phyloP scores from a whole-genome alignment of 2,329 filamentous ascomycete genomes.

The Beauveria rudraprayagi region DNA sequence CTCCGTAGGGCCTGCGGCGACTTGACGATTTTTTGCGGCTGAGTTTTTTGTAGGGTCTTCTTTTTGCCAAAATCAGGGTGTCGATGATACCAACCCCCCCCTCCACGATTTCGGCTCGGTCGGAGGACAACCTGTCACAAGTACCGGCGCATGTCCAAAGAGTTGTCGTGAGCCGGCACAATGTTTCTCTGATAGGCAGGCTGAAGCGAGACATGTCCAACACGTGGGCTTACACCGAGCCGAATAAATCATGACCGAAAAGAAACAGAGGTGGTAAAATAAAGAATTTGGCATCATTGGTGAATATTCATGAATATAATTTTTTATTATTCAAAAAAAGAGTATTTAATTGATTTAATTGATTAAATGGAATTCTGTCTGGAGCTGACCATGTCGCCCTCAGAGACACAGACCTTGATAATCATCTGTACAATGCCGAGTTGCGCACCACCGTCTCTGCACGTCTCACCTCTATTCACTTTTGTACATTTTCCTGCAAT shows the following conservation, averaged over 20 bases:
- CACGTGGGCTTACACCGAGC: slow-evolving; percentile 5
- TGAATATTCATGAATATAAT: background rate
- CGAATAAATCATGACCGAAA: background rate
- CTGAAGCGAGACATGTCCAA: background rate
- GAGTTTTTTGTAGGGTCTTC: background rate
- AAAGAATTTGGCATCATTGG: too few species aligned
- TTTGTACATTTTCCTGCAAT: background rate
- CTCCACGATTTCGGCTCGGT: background rate
- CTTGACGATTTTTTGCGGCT: background rate
- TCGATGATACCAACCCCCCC: too few species aligned
- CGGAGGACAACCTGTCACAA: background rate
- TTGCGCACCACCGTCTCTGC: background rate
- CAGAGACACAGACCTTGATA: background rate
- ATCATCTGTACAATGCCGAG: background rate
- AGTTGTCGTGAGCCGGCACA: background rate
- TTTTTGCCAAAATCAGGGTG: background rate
- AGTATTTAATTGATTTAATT: background rate
- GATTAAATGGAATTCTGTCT: too few species aligned
- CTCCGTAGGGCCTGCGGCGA: background rate
- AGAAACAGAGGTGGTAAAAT: background rate
- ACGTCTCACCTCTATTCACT: background rate
- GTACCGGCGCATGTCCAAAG: background rate
- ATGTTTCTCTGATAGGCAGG: background rate
- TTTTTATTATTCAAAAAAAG: background rate
- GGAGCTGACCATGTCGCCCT: background rate